A percentile compares a stretch with the other conserved stretches of the same genome.
phyloP scores from a whole-genome alignment of 1,284 basidiomycete species.

The Tylopilus orsonianus region DNA sequence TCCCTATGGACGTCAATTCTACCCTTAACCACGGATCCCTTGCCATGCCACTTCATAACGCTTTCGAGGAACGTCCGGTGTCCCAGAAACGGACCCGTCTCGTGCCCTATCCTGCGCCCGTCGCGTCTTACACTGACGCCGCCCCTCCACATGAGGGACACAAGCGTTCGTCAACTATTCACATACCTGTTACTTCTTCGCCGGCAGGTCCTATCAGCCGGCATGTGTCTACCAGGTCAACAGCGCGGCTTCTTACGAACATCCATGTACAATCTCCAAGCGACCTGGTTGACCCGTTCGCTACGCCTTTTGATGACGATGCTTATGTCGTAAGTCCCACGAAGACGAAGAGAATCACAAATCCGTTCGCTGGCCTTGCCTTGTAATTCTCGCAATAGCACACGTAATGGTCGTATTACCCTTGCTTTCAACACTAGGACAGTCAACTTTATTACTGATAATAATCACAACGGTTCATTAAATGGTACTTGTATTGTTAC shows the following conservation, averaged over 20 bases:
- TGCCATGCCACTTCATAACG: conserved; percentile 56
- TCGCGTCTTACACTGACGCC: conserved; percentile 7
- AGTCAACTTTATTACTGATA: conserved; percentile 16
- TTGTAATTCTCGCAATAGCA: conserved; percentile 16
- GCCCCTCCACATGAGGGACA: conserved; percentile 18
- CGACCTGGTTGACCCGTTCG: conserved; percentile 54
- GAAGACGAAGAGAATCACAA: conserved; percentile 25
- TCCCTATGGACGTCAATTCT: conserved; percentile 27
- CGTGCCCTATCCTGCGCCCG: conserved; percentile 17
- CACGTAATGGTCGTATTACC: not conserved
- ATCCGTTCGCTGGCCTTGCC: conserved; percentile 34
- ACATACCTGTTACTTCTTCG: conserved; percentile 23
- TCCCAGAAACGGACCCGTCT: conserved; percentile 27
- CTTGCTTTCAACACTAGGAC: not conserved
- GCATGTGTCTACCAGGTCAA: conserved; percentile 37
- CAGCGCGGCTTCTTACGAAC: conserved; percentile 47
- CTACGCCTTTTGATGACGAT: conserved; percentile 78
- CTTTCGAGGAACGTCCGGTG: conserved; percentile 37
- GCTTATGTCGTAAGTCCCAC: conserved; percentile 32
- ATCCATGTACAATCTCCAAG: conserved; percentile 42
- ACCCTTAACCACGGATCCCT: conserved; percentile 31
- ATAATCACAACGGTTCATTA: conserved; percentile 11
- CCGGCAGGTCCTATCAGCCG: conserved; percentile 25
- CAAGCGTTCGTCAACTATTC: conserved; percentile 34
- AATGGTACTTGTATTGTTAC: conserved; percentile 8